Evolutionary conservation across 148 eudicot genomes (phyloP).

Genomic region (Chenopodium berlandieri): DNA sequence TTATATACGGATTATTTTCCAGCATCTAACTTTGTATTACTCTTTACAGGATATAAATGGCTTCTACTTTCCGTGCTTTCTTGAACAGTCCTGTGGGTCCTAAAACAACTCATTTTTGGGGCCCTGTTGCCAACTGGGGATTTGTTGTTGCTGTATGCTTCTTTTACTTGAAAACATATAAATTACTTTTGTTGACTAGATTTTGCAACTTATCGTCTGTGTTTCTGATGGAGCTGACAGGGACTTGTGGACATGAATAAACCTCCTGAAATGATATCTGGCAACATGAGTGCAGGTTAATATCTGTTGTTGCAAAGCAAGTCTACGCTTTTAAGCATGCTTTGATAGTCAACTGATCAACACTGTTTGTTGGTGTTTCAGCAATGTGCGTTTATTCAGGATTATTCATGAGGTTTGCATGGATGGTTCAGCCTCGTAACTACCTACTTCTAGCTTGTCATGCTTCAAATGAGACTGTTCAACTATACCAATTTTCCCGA

Average conservation of each 20-base stretch:
- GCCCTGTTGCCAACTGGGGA: slow-evolving; percentile 89
- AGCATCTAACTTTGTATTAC: not conserved
- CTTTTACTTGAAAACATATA: not conserved
- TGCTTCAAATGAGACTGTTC: slow-evolving; percentile 91
- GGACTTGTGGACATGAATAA: slow-evolving; percentile 89
- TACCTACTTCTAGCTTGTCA: slow-evolving; percentile 84
- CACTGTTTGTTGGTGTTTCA: slow-evolving; percentile 35
- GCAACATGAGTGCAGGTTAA: slow-evolving; percentile 89
- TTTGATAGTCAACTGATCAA: not conserved
- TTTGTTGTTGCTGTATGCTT: slow-evolving; percentile 64
- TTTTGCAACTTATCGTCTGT: slow-evolving; percentile 13
- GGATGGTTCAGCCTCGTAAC: slow-evolving; percentile 98
- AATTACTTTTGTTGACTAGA: not conserved
- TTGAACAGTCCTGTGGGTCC: slow-evolving; percentile 89
- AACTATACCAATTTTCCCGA: slow-evolving; percentile 87
- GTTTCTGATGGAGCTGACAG: slow-evolving; percentile 36
- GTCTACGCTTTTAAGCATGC: not conserved
- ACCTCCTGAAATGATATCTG: slow-evolving; percentile 92
- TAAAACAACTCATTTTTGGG: slow-evolving; percentile 92
- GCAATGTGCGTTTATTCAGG: slow-evolving; percentile 87
- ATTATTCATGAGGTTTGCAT: slow-evolving; percentile 94
- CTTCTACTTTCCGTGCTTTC: slow-evolving; percentile 59
- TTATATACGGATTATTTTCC: not conserved
- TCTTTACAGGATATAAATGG: slow-evolving; percentile 42
- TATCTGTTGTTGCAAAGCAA: not conserved